These are phyloP conservation scores for Claviceps spartinae DNA, from an alignment of 2,329 filamentous ascomycete genomes.

Conservation along the genomic window DNA sequence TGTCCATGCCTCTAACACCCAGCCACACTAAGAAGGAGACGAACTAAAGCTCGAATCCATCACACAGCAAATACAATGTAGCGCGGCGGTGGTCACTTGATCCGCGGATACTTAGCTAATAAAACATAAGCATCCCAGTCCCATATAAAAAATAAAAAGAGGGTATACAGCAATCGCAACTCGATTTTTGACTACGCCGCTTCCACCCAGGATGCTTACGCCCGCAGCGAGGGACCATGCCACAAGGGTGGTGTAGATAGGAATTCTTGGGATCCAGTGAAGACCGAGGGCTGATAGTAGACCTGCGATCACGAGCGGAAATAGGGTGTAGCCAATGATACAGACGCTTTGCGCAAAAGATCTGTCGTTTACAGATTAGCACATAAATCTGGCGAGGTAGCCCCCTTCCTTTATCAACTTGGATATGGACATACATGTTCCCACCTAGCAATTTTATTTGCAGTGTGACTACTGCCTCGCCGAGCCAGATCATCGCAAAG, in stretches of 20 bases:
- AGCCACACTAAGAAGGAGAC: too few species aligned
- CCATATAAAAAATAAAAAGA: conserved; percentile 87
- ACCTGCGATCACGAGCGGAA: conserved; percentile 87
- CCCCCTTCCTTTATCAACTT: not conserved
- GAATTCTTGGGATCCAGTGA: conserved; percentile 69
- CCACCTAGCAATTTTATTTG: conserved; percentile 95
- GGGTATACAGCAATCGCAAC: conserved; percentile 92
- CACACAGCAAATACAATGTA: too few species aligned
- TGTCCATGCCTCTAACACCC: too few species aligned
- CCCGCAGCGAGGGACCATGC: conserved; percentile 91
- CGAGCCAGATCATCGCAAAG: conserved; percentile 94
- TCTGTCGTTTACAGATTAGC: conserved; percentile 31
- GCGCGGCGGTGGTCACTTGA: not conserved
- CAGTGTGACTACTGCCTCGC: conserved; percentile 89
- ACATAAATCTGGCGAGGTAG: not conserved
- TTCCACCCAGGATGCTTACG: conserved; percentile 89
- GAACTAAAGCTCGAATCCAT: too few species aligned
- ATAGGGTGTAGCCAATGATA: conserved; percentile 96
- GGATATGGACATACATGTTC: conserved; percentile 63
- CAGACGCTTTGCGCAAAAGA: conserved; percentile 97
- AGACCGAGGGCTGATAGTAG: conserved; percentile 74
- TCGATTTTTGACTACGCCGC: conserved; percentile 87
- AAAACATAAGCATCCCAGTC: conserved; percentile 88
- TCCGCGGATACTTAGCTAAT: conserved; percentile 54
- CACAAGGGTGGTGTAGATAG: conserved; percentile 78